Conservation (phyloP, 768 basidiomycete genomes). For the Calvatia gigantea region DNA sequence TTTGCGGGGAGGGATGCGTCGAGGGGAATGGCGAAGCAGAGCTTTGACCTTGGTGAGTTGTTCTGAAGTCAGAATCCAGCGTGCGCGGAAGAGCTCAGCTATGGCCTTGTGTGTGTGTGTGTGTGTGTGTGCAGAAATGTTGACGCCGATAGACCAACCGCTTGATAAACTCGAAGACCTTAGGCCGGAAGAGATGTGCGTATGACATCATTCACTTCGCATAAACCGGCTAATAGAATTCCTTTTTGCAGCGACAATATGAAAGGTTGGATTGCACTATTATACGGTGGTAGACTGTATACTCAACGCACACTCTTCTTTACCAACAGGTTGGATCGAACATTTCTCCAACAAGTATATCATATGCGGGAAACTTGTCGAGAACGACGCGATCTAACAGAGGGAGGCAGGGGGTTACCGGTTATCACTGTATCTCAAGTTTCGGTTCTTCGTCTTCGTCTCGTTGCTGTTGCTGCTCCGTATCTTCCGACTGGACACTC, state of each 20-base stretch:
- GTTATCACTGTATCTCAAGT: conserved; percentile 3
- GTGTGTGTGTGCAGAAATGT: conserved; percentile 60
- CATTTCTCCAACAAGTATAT: conserved; percentile 94
- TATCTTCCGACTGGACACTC: background rate
- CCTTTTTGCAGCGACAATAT: conserved; percentile 73
- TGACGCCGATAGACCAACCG: conserved; percentile 83
- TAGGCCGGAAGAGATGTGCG: conserved; percentile 78
- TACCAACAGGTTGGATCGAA: conserved; percentile 81
- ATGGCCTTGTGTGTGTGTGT: background rate
- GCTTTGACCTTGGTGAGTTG: conserved; percentile 80
- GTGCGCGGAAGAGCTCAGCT: too few relatives aligned
- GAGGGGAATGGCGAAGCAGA: conserved; percentile 96
- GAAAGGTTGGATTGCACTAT: conserved; percentile 55
- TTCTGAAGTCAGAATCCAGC: background rate
- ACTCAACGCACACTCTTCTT: too few relatives aligned
- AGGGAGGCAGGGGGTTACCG: background rate
- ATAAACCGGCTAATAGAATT: conserved; percentile 10
- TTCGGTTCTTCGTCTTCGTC: conserved; percentile 14
- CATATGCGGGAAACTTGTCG: conserved; percentile 82
- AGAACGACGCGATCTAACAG: conserved; percentile 57
- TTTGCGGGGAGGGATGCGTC: conserved; percentile 97
- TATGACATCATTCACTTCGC: conserved; percentile 13
- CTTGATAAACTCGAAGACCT: conserved; percentile 84
- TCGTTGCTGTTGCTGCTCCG: background rate
- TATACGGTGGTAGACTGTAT: too few relatives aligned